Evolutionary conservation across 129 eudicot genomes (phyloP), one percentile per base, ranked within the genome.

Genomic region (Flaveria ramosissima): DNA sequence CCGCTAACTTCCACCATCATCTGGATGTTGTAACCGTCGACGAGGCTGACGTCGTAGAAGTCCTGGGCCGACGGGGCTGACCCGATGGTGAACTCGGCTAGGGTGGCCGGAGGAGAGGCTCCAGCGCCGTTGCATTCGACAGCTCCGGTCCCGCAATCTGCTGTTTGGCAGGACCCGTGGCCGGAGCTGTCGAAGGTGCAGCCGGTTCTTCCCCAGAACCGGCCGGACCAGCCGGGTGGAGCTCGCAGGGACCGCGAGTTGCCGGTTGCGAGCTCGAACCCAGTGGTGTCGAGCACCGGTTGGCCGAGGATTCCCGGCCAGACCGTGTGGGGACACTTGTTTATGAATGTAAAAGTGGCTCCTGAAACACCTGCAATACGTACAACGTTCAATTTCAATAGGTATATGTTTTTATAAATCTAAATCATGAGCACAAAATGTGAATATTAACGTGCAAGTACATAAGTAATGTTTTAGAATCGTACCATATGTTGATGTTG

Each of bases 61-160:
- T 89, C 92, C 78, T 81, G 83, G 9, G 84, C 59, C 30, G 73
- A 47, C 3, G 79, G 41, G 23, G 85, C 82, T 3, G 96, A 80
- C 3, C 95, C 95, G 27, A 89, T 88, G 3, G 95, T 89, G 91
- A 89, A 89, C 72, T 89, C 95, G 9, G 91, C 95, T 4, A 89
- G 76, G 15, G 95, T 86, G 36, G 95, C 95, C 9, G 86, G 95
- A 50, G 86, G 91, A 15, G 88, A 51, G 24, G 95, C 89, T 41
- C 95, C 91, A 3, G 84, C 86, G 14, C 89, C 95, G 61, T 89
- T 81, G 86, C 91, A 89, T 63, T 83, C 88, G 3, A 86, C 24
- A 47, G 78, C 69, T 26, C 89, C 91, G 15, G 95, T 80, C 7
- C 95, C 88, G 59, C 95, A 89, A 45, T 89, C 95, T 8, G 86